These are phyloP conservation scores for Biscutella auriculata DNA, from an alignment of 441 rosid species.

Conservation along the genomic window DNA sequence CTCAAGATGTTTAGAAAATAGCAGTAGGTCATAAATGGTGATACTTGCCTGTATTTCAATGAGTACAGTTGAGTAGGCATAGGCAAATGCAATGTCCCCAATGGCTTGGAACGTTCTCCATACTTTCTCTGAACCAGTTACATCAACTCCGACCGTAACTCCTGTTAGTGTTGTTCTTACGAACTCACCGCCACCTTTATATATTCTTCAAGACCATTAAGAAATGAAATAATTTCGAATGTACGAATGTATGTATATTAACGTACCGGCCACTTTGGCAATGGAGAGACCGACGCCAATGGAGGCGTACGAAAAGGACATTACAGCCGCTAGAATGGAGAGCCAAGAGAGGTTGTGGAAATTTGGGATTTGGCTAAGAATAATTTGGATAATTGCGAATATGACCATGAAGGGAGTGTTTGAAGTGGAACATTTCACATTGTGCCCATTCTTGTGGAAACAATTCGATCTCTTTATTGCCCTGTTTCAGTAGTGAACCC, in stretches of 20 bases:
- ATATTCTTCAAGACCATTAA: too few species aligned
- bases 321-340: conserved; percentile 43
- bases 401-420: conserved; percentile 60
- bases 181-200: too few species aligned
- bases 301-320: conserved; percentile 56
- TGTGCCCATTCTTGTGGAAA: conserved; percentile 41
- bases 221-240: too few species aligned
- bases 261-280: not conserved
- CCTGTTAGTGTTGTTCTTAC: too few species aligned
- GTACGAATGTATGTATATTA: too few species aligned
- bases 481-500: too few species aligned
- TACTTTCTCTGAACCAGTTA: conserved; percentile 29
- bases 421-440: conserved; percentile 42
- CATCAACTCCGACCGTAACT: conserved; percentile 42
- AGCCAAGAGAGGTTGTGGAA: conserved; percentile 45
- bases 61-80: conserved; percentile 39
- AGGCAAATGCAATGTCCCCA: conserved; percentile 58
- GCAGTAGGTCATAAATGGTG: too few species aligned
- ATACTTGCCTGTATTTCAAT: conserved; percentile 52
- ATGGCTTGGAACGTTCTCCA: conserved; percentile 46
- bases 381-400: conserved; percentile 48
- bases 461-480: conserved; percentile 60
- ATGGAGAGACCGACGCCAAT: conserved; percentile 53
- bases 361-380: conserved; percentile 50
- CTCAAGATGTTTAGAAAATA: too few species aligned